phyloP scores from a whole-genome alignment of 2,329 filamentous ascomycete species.

The Scedosporium dehoogii region DNA sequence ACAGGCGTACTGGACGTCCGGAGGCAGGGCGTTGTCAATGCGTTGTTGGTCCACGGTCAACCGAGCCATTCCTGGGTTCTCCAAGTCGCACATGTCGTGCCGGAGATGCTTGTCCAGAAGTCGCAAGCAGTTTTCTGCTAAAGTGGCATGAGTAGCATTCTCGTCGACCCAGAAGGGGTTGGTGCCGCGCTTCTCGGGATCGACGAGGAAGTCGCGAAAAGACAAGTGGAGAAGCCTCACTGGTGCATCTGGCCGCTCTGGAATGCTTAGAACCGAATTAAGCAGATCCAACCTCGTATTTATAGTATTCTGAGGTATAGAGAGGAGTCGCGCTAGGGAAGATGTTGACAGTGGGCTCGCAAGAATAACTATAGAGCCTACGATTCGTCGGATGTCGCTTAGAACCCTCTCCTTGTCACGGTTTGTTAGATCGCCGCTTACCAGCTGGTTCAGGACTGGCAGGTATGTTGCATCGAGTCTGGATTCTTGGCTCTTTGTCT shows the following conservation, averaged over 20 bases:
- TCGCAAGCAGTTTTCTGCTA: not conserved
- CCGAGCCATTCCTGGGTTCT: not conserved
- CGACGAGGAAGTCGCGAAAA: not conserved
- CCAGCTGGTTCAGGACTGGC: not conserved
- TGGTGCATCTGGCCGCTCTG: no score
- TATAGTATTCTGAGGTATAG: no score
- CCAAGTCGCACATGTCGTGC: not conserved
- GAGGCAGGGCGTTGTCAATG: not conserved
- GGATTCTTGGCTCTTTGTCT: no score
- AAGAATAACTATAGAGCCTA: no score
- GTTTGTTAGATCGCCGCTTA: no score
- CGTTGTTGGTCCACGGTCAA: not conserved
- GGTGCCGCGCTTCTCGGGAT: not conserved
- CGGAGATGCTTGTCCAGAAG: not conserved
- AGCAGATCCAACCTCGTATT: no score
- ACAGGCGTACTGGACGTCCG: not conserved
- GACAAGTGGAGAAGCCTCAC: no score
- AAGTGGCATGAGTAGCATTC: not conserved
- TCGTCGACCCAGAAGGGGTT: not conserved
- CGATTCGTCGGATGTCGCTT: no score
- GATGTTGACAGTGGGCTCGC: no score
- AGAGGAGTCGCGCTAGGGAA: no score
- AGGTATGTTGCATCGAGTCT: not conserved
- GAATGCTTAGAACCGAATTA: no score
- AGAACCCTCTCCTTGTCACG: no score